Percentiles rank a stretch among this genome's conserved stretches.
These are phyloP conservation scores for Asterionellopsis glacialis DNA, from an alignment of 108 stramenopile species.

Conservation along the genomic window DNA sequence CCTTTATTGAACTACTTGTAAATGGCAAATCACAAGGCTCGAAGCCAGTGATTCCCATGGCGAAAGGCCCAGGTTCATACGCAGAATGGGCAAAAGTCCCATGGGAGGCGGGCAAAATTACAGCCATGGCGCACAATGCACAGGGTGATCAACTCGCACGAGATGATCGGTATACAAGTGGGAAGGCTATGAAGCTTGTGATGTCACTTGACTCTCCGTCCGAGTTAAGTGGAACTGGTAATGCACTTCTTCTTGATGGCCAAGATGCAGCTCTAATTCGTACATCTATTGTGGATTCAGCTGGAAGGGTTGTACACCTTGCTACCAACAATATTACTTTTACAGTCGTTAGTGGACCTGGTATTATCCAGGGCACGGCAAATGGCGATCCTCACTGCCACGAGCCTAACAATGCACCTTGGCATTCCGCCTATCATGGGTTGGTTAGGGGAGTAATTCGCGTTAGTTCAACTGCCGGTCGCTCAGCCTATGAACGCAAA, in stretches of 20 bases:
- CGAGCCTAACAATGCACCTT: constrained; percentile 10
- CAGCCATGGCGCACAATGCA: constrained; percentile 20
- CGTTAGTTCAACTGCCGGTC: constrained; percentile 24
- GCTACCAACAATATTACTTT: constrained; percentile 25
- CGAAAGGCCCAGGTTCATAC: constrained; percentile 2
- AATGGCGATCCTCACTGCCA: constrained; percentile 24
- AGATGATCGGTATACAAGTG: neutral
- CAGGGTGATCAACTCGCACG: constrained; percentile 1
- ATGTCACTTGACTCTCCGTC: constrained; percentile 13
- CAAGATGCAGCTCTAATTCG: constrained; percentile 31
- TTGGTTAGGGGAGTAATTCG: constrained; percentile 26
- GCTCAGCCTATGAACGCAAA: constrained; percentile 1
- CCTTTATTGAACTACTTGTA: constrained; percentile 25
- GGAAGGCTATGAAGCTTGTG: constrained; percentile 13
- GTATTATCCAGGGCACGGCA: constrained; percentile 20
- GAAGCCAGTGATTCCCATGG: constrained; percentile 9
- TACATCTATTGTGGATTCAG: constrained; percentile 22
- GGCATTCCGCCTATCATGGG: constrained; percentile 28
- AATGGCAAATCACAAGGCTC: constrained; percentile 25
- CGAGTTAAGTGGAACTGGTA: too few relatives aligned
- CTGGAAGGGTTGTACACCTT: constrained; percentile 14
- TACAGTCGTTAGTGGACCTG: constrained; percentile 20
- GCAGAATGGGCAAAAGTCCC: constrained; percentile 18
- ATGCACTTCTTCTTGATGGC: constrained; percentile 27
- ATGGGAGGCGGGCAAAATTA: constrained; percentile 22